A percentile compares a stretch with the other conserved stretches of the same genome.
phyloP scores from a whole-genome alignment of 352 stramenopile genomes.

The Pythium folliculosum region DNA sequence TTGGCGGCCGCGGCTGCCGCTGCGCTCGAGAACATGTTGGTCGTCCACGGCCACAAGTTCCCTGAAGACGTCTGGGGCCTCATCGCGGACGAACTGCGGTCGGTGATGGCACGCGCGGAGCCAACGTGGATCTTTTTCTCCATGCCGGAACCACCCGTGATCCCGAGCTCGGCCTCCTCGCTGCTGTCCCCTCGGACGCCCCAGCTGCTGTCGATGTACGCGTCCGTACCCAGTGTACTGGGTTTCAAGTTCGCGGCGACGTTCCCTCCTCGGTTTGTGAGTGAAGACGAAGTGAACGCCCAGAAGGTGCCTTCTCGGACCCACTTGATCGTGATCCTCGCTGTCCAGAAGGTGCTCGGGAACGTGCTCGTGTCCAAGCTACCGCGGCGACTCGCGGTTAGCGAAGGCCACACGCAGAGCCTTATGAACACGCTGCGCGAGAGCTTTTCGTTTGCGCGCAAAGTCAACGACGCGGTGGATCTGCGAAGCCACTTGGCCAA shows the following conservation, averaged over 20 bases:
- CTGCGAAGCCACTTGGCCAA: conserved; percentile 50
- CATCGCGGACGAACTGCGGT: conserved; percentile 79
- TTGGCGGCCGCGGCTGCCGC: conserved; percentile 59
- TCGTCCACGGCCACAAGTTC: conserved; percentile 80
- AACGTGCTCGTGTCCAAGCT: conserved; percentile 62
- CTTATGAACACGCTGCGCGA: conserved; percentile 61
- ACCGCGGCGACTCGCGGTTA: conserved; percentile 48
- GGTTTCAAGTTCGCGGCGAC: conserved; percentile 55
- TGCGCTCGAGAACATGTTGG: conserved; percentile 68
- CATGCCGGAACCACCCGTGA: conserved; percentile 27
- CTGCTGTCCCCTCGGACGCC: conserved; percentile 46
- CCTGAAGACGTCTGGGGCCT: conserved; percentile 77
- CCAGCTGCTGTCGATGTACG: conserved; percentile 76
- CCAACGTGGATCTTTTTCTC: conserved; percentile 77
- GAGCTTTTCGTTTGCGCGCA: conserved; percentile 69
- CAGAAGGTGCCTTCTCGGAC: conserved; percentile 64
- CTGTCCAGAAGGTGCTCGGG: conserved; percentile 63
- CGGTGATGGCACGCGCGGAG: conserved; percentile 69
- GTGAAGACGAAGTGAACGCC: conserved; percentile 52
- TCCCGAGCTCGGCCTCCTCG: conserved; percentile 13
- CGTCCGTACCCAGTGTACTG: conserved; percentile 47
- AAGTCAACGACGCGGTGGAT: conserved; percentile 68
- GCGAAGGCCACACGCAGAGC: conserved; percentile 51
- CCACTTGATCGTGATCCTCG: conserved; percentile 68
- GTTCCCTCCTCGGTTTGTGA: conserved; percentile 61